Percentiles rank a stretch among this genome's conserved stretches.
phyloP scores from a whole-genome alignment of 2,329 filamentous ascomycete species.

The Didymella glomerata region DNA sequence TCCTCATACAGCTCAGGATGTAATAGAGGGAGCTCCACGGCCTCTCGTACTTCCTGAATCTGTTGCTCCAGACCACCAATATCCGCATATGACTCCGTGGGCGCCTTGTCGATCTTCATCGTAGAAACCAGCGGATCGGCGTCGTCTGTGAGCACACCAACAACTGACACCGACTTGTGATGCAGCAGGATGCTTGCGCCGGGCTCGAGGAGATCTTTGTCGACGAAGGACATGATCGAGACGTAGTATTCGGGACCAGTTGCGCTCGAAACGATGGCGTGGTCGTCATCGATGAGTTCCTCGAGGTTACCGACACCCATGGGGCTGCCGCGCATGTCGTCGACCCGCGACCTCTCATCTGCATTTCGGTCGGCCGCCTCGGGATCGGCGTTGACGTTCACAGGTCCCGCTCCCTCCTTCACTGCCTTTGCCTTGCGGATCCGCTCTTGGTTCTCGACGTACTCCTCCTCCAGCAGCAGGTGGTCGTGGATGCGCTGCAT shows the following conservation, averaged over 20 bases:
- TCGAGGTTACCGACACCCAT: slow-evolving; percentile 98
- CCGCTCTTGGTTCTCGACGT: slow-evolving; percentile 98
- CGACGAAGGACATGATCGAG: slow-evolving; percentile 99
- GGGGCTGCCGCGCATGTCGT: slow-evolving; percentile 97
- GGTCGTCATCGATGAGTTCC: slow-evolving; percentile 99
- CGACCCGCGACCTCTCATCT: slow-evolving; percentile 91
- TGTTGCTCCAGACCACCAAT: slow-evolving; percentile 95
- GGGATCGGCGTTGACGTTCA: slow-evolving; percentile 65
- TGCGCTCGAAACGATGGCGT: slow-evolving; percentile 96
- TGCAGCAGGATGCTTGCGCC: slow-evolving; percentile 94
- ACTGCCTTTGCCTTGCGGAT: slow-evolving; percentile 86
- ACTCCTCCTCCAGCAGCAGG: slow-evolving; percentile 94
- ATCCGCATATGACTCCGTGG: slow-evolving; percentile 97
- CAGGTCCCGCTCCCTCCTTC: slow-evolving; percentile 63
- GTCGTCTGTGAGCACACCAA: slow-evolving; percentile 95
- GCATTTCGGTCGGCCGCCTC: slow-evolving; percentile 88
- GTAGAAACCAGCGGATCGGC: slow-evolving; percentile 94
- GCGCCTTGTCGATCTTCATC: slow-evolving; percentile 99
- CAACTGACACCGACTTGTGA: slow-evolving; percentile 97
- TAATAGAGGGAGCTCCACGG: slow-evolving; percentile 91
- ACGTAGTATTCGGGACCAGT: slow-evolving; percentile 99
- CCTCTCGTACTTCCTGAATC: slow-evolving; percentile 97
- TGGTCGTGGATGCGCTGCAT: slow-evolving; percentile 99
- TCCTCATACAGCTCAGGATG: slow-evolving; percentile 98
- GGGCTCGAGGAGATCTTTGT: slow-evolving; percentile 96